Percentiles rank a stretch among this genome's conserved stretches.
Evolutionary conservation across 371 early-diverging fungal genomes (phyloP).

Genomic region (Cladochytrium tenue): DNA sequence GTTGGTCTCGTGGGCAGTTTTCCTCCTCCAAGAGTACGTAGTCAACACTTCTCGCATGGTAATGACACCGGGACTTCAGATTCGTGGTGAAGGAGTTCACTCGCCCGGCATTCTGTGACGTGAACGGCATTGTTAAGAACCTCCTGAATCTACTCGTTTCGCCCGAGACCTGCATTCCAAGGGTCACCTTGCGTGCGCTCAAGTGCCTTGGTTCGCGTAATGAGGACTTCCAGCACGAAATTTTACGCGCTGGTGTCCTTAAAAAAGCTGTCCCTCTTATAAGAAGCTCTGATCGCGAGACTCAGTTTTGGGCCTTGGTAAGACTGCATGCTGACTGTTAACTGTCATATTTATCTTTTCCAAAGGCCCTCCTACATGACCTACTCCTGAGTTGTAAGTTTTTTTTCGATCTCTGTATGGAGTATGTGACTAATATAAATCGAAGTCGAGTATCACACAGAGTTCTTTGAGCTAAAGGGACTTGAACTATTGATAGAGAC

Average conservation of each 20-base stretch:
- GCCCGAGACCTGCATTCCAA: conserved; percentile 67
- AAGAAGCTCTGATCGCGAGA: conserved; percentile 72
- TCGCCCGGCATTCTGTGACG: conserved; percentile 56
- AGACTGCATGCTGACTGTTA: conserved; percentile 26
- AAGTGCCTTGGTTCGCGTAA: conserved; percentile 72
- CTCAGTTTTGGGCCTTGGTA: conserved; percentile 72
- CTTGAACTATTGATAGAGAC: conserved; percentile 28
- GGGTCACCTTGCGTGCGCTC: conserved; percentile 69
- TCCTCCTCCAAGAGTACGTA: conserved; percentile 77
- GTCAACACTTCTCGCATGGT: not conserved
- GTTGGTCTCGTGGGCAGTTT: conserved; percentile 79
- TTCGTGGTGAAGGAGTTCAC: conserved; percentile 52
- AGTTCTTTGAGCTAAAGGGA: conserved; percentile 35
- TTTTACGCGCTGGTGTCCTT: conserved; percentile 61
- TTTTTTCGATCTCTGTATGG: too few relatives aligned
- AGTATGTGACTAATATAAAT: conserved; percentile 1
- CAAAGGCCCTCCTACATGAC: not conserved
- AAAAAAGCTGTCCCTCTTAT: conserved; percentile 57
- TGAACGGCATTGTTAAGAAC: conserved; percentile 64
- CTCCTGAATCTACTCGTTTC: conserved; percentile 61
- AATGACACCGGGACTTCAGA: conserved; percentile 2
- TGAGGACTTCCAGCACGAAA: conserved; percentile 55
- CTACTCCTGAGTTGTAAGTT: conserved; percentile 18
- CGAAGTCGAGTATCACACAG: conserved; percentile 33
- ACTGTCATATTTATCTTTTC: not conserved